Conservation (phyloP, 345 rosid genomes). For the Eucalyptus decipiens region DNA sequence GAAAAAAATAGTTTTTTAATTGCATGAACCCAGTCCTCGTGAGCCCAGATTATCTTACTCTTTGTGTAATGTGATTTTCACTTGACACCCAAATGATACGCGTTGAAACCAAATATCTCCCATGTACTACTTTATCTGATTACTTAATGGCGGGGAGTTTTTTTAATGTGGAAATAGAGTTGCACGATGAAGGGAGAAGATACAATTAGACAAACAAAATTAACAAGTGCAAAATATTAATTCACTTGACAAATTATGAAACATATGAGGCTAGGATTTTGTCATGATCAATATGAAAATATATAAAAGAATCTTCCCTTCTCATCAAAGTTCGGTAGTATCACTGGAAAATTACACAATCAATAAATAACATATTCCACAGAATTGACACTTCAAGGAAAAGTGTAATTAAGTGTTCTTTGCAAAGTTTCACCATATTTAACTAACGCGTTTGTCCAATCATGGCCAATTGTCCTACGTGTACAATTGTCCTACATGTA, state of each 20-base stretch:
- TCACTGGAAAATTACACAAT: no score
- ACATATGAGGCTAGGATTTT: fast-evolving
- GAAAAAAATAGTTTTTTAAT: neutral
- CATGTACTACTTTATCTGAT: neutral
- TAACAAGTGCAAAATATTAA: no score
- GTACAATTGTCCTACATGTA: neutral
- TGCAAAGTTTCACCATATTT: neutral
- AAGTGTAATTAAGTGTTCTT: neutral
- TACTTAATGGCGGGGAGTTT: neutral
- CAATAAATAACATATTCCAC: no score
- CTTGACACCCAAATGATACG: neutral
- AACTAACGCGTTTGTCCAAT: neutral
- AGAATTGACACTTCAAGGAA: neutral
- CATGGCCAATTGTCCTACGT: neutral
- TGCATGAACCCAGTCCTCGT: neutral
- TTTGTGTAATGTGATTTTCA: neutral
- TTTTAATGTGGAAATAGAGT: neutral
- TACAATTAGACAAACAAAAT: neutral
- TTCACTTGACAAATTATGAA: neutral
- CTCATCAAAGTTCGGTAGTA: no score
- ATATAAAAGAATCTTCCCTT: no score
- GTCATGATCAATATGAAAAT: neutral
- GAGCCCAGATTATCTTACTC: neutral
- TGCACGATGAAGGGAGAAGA: neutral
- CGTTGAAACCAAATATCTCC: neutral